These are phyloP conservation scores for Yamadazyma laniorum DNA, from an alignment of 805 yeast species.

Conservation along the genomic window DNA sequence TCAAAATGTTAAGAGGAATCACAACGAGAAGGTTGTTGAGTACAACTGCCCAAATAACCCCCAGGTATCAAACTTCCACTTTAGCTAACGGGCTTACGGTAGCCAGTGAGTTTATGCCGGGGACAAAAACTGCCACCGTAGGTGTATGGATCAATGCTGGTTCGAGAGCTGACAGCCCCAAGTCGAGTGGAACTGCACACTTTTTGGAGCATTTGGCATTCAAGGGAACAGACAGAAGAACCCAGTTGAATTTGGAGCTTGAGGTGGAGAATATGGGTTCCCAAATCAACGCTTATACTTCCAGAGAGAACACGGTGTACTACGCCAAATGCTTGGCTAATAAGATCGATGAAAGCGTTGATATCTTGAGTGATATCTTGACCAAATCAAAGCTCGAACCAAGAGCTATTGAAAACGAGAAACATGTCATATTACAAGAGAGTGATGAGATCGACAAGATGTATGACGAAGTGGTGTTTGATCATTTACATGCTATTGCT, in stretches of 20 bases:
- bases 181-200: constrained; percentile 93
- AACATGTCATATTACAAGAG: constrained; percentile 95
- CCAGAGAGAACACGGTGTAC: constrained; percentile 95
- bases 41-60: constrained; percentile 9
- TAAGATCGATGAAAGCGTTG: constrained; percentile 83
- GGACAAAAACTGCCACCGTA: constrained; percentile 90
- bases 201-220: constrained; percentile 95
- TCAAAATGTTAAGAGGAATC: constrained; percentile 4
- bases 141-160: constrained; percentile 99
- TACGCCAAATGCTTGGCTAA: constrained; percentile 82
- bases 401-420: constrained; percentile 87
- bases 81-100: constrained; percentile 92
- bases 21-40: constrained; percentile 5
- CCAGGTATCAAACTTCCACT: constrained; percentile 56
- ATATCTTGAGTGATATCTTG: constrained; percentile 83
- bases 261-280: constrained; percentile 97
- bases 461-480: constrained; percentile 98
- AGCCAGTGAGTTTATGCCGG: constrained; percentile 85
- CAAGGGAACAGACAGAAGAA: constrained; percentile 83
- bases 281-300: constrained; percentile 97
- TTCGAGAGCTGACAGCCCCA: constrained; percentile 88
- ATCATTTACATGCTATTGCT: constrained; percentile 90
- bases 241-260: constrained; percentile 80
- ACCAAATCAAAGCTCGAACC: constrained; percentile 82
- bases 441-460: constrained; percentile 97